Conservation (phyloP, 768 basidiomycete genomes). For the Xerocomellus chrysenteron region DNA sequence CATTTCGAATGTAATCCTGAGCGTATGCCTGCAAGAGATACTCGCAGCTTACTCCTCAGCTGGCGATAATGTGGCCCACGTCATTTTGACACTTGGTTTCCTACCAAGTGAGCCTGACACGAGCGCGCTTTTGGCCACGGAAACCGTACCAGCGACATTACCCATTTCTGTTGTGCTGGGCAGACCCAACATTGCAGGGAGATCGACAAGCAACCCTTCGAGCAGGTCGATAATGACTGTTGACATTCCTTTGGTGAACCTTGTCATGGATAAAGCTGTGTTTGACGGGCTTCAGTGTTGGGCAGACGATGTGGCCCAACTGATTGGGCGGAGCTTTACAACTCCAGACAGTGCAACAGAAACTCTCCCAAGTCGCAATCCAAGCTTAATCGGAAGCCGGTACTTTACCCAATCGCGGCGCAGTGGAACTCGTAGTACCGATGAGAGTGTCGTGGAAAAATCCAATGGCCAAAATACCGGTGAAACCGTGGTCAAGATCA, state of each 20-base stretch:
- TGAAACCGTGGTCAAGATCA: slow-evolving; percentile 51
- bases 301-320: slow-evolving; percentile 82
- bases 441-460: slow-evolving; percentile 37
- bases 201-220: neutral
- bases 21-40: slow-evolving; percentile 43
- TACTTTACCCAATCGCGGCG: slow-evolving; percentile 56
- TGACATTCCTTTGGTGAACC: slow-evolving; percentile 62
- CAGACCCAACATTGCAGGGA: slow-evolving; percentile 7
- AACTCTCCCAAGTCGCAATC: slow-evolving; percentile 45
- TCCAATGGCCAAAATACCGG: slow-evolving; percentile 24
- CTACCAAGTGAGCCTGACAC: slow-evolving; percentile 26
- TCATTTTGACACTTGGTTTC: slow-evolving; percentile 53
- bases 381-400: slow-evolving; percentile 76
- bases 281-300: slow-evolving; percentile 84
- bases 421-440: slow-evolving; percentile 41
- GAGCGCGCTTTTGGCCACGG: slow-evolving; percentile 27
- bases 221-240: slow-evolving; percentile 22
- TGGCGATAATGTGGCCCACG: slow-evolving; percentile 39
- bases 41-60: slow-evolving; percentile 48
- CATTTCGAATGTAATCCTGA: slow-evolving; percentile 30
- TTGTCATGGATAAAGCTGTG: slow-evolving; percentile 57
- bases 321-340: slow-evolving; percentile 48
- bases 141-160: slow-evolving; percentile 9
- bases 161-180: slow-evolving; percentile 26
- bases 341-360: slow-evolving; percentile 26